Base-by-base conservation (phyloP, 2,329 filamentous ascomycete genomes). In the Colletotrichum euphorbiae region DNA sequence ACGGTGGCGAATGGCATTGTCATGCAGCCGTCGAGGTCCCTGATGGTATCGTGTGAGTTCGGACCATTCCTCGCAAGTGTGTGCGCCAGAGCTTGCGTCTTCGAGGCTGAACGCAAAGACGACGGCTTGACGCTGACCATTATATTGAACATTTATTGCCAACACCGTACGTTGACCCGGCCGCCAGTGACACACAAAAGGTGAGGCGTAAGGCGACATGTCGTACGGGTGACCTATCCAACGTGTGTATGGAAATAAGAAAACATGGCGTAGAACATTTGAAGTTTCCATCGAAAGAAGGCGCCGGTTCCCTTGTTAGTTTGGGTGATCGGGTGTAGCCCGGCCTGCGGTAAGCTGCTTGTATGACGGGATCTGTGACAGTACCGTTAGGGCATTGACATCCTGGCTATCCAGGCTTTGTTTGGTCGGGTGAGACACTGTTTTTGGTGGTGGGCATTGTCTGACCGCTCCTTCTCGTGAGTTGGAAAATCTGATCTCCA, bases 161-260 rank as follows among this genome's bases (percentile, higher is more conserved):
- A 40, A 65, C 38, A 58, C 48, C 42, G 60, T 55, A 38, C 38
- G 15, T 24, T 45, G 46, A 52, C 21, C 42, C 31, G 60, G 43
- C 17, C 45, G 51, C 45, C 42, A 48, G 65, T 59, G 38, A 21
- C 31, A 65, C 54, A n/a, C n/a, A n/a, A 38, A 58, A 31, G 31
- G 40, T 54, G 60, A 21, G 21, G 21, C 2, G 21, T 21, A 4
- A 64, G 65, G 58, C 51, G 65, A 64, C 31, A 42, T 33, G 63
- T 54, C 52, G 40, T 52, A 52, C 46, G 60, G 52, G 52, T 28
- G 48, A 21, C 28, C 57, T 45, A 17, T 46, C 60, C 59, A 64
- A 67, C 51, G 45, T 46, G 28, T 33, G 61, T 33, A 52, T 59
- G 54, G 40, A 28, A 58, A 56, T n/a, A 68, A 68, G 62, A 31